Base-by-base conservation (phyloP, 176 grass and related monocot species). In the Aegilops tauschii region DNA sequence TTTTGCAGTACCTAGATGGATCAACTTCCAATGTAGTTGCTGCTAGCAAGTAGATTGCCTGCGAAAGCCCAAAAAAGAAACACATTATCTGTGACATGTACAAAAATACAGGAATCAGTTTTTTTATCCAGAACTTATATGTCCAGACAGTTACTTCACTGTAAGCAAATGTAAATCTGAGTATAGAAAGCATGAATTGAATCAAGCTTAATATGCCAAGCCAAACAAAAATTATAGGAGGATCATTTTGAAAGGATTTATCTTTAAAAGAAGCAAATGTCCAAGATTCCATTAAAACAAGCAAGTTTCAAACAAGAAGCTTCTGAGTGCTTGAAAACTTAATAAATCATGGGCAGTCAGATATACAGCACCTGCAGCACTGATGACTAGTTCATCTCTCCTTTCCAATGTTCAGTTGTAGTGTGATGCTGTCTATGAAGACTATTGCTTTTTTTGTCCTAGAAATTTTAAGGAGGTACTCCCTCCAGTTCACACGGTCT, bases 21-120 rank as follows among this genome's bases (percentile, higher is more conserved):
- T 96, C 87, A 34, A 98, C 90, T 91, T 89, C 93, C 52, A 98
- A 87, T 77, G 93, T 96, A 86, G 89, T 85, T 80, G 92, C 92
- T 29, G 96, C 96, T 90, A 98, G 88, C 71, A 95, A 80, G 82
- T 98, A 98, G 73, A 98, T 98, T 37, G 96, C 96, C 96, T 98
- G 90, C 44, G 76, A 82, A 80, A 0, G 49, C 13, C 1, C 10
- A 49, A 0, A 58, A 85, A 74, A 81, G 20, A 89, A 86, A 36
- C 30, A 85, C 1, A 67, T 75, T 25, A 73, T 54, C 14, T 64
- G 11, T 79, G 3, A 7, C 8, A 18, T 20, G 69, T 65, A 25
- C 69, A 21, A 32, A 34, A 67, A 79, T 87, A 52, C 16, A 39
- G 40, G 47, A 40, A 74, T 0, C 7, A 1, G 52, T 28, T 13